These are phyloP conservation scores for Paraphoma sp. DNA, from an alignment of 2,329 filamentous ascomycete species.

Conservation along the genomic window DNA sequence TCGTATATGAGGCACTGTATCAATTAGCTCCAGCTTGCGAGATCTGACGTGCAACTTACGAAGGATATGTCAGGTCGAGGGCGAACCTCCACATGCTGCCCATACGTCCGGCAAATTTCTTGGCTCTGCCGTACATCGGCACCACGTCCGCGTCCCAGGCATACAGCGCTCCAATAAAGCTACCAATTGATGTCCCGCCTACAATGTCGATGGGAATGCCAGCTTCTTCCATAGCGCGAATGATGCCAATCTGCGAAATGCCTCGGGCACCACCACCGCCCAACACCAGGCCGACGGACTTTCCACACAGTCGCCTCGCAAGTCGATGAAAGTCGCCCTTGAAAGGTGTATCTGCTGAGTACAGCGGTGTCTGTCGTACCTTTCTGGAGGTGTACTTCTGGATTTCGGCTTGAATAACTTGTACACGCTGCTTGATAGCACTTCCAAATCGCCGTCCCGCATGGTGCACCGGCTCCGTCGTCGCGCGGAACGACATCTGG, in stretches of 20 bases:
- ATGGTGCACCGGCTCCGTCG: conserved; percentile 76
- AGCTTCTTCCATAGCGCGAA: conserved; percentile 92
- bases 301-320: conserved; percentile 87
- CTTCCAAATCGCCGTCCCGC: conserved; percentile 80
- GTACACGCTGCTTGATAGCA: conserved; percentile 88
- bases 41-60: conserved; percentile 50
- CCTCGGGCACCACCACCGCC: conserved; percentile 93
- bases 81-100: conserved; percentile 99
- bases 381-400: conserved; percentile 97
- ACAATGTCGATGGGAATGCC: conserved; percentile 96
- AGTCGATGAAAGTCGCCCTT: conserved; percentile 97
- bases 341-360: conserved; percentile 88
- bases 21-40: conserved; percentile 12
- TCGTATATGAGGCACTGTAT: conserved; percentile 82
- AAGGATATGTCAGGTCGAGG: conserved; percentile 93
- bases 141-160: conserved; percentile 96
- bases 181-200: conserved; percentile 93
- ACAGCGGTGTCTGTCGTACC: conserved; percentile 85
- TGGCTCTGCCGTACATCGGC: conserved; percentile 93
- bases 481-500: conserved; percentile 87
- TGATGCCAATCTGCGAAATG: conserved; percentile 91
- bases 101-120: conserved; percentile 99
- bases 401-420: conserved; percentile 94
- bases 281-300: conserved; percentile 91
- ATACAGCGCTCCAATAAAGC: conserved; percentile 94